These are phyloP conservation scores for Trichoderma endophyticum DNA, from an alignment of 2,329 filamentous ascomycete species.

Conservation along the genomic window DNA sequence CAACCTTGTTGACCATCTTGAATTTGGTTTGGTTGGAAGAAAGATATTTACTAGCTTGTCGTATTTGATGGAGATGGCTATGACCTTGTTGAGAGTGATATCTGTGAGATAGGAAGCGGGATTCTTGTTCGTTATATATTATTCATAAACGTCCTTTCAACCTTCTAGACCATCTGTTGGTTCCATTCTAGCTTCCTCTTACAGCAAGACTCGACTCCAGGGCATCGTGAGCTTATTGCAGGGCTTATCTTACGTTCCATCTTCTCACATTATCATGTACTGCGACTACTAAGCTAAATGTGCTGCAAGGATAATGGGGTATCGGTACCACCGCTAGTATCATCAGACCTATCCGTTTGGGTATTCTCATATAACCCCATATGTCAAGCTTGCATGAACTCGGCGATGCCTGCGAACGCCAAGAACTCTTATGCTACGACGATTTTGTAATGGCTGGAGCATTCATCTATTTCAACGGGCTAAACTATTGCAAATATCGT, in stretches of 20 bases:
- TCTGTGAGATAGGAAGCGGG: background rate
- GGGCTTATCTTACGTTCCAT: background rate
- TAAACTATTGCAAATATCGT: background rate
- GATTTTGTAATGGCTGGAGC: background rate
- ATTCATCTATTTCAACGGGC: background rate
- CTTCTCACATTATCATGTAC: background rate
- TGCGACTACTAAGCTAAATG: background rate
- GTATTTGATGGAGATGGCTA: background rate
- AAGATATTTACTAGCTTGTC: background rate
- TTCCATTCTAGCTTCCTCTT: background rate
- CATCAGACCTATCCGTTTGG: background rate
- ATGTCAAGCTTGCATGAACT: background rate
- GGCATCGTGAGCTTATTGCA: background rate
- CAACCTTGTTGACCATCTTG: conserved; percentile 11
- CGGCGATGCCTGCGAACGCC: background rate
- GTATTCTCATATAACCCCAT: background rate
- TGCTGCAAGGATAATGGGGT: background rate
- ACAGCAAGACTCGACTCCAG: background rate
- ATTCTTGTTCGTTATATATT: background rate
- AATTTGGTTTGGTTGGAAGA: background rate
- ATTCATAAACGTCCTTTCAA: background rate
- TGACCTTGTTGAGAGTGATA: background rate
- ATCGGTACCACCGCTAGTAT: background rate
- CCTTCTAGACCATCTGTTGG: background rate
- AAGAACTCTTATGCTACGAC: background rate